Base-by-base conservation (phyloP, 805 yeast species). In the Saccharomycopsis microspora region DNA sequence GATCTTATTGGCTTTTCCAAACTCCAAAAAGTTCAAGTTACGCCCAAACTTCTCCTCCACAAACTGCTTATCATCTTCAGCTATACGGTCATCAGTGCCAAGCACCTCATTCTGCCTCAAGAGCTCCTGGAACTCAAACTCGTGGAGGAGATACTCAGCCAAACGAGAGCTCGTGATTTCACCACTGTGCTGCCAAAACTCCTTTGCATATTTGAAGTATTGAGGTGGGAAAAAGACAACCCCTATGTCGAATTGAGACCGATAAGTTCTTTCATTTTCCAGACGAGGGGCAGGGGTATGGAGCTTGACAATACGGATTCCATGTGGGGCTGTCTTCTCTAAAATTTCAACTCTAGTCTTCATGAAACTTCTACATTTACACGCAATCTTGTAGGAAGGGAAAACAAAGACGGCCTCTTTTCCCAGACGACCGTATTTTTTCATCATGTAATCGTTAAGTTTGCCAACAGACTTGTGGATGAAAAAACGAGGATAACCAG, bases 141-240 rank as follows among this genome's bases (percentile, higher is more conserved):
- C 85, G 51, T 76, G 78, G 50, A 83, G 64, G 43, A 85, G 78
- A 58, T 86, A 93, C 63, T 89, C 96, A 1, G 88, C 97, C 60
- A 81, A 67, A 57, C 97, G 71, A 35, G 96, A 85, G 10, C 96
- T 85, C 31, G 93, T 76, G n/a, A 96, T 96, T 63, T 90, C 97
- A 31, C 99, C 99, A 0, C 95, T 70, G 59, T 89, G 96, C 62
- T 90, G 97, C 98, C 98, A 93, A 65, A 86, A 93, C 57, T 78
- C 78, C 60, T 86, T 88, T 38, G 93, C 89, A 3, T 84, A 62
- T 1, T 76, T 62, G 53, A 70, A 78, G 50, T 72, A 78, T 3
- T 69, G 67, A 1, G 68, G 62, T 1, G 85, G 85, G 58, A 83
- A 85, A 52, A 93, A 80, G n/a, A 88, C 86, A 27, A 78, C 83